A percentile compares a stretch with the other conserved stretches of the same genome.
Evolutionary conservation across 345 rosid genomes (phyloP).

Genomic region (Corymbia maculata): DNA sequence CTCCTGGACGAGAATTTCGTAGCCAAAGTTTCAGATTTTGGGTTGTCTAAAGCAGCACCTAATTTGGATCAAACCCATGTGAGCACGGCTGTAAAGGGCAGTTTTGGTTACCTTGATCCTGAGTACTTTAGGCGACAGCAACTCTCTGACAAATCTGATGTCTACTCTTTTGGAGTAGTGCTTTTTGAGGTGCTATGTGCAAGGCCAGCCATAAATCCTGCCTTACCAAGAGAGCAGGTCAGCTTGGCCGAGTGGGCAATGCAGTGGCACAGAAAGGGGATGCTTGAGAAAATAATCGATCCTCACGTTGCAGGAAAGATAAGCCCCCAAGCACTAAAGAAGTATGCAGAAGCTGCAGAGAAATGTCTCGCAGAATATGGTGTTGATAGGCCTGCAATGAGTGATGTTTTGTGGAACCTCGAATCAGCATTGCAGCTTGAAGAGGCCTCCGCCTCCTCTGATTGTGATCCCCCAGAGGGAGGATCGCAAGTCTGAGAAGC

Average conservation of each 20-base stretch:
- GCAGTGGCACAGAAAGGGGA: slow-evolving; percentile 52
- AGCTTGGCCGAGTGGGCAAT: slow-evolving; percentile 80
- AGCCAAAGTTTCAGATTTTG: slow-evolving; percentile 76
- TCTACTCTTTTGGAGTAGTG: slow-evolving; percentile 83
- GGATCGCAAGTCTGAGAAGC: slow-evolving; percentile 4
- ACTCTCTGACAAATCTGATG: slow-evolving; percentile 79
- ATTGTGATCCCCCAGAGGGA: slow-evolving; percentile 26
- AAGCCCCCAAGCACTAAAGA: slow-evolving; percentile 39
- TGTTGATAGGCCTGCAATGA: slow-evolving; percentile 78
- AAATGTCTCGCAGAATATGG: slow-evolving; percentile 82
- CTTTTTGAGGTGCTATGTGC: slow-evolving; percentile 77
- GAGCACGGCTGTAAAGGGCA: slow-evolving; percentile 87
- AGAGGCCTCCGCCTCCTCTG: slow-evolving; percentile 45
- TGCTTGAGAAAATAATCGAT: slow-evolving; percentile 55
- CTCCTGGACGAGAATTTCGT: slow-evolving; percentile 74
- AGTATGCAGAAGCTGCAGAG: slow-evolving; percentile 71
- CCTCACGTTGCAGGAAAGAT: slow-evolving; percentile 38
- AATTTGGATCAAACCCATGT: slow-evolving; percentile 52
- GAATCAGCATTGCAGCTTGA: slow-evolving; percentile 81
- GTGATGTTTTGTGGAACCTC: slow-evolving; percentile 79
- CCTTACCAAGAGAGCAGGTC: slow-evolving; percentile 60
- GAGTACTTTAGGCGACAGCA: slow-evolving; percentile 83
- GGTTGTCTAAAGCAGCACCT: slow-evolving; percentile 69
- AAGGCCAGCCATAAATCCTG: slow-evolving; percentile 57
- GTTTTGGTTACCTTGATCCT: slow-evolving; percentile 83